Percentiles rank a stretch among this genome's conserved stretches.
Conservation (phyloP, 108 stramenopile genomes). For the Pelagomonas calceolata region DNA sequence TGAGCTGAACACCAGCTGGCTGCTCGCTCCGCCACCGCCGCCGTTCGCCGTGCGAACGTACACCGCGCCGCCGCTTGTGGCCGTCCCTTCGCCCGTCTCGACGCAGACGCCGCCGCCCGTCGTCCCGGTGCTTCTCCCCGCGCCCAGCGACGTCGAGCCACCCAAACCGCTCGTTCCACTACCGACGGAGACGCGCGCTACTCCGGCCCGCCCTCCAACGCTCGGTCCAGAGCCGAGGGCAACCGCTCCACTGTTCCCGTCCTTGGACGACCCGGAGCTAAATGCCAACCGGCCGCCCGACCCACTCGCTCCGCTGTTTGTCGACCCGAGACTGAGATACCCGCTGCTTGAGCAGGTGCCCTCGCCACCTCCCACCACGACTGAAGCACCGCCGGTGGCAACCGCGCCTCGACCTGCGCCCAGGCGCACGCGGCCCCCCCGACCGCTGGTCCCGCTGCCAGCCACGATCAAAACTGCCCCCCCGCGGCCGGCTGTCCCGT, state of each 20-base stretch:
- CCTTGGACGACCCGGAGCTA: not conserved
- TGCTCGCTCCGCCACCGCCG: not conserved
- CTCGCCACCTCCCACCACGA: not conserved
- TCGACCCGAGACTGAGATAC: not conserved
- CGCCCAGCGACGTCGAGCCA: not conserved
- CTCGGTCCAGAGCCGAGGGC: not conserved
- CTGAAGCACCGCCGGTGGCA: too few relatives aligned
- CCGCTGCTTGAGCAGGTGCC: not conserved
- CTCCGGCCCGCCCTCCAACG: not conserved
- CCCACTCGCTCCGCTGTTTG: not conserved
- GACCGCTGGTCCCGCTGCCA: too few relatives aligned
- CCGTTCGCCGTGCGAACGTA: not conserved
- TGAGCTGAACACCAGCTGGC: not conserved
- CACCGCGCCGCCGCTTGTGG: not conserved
- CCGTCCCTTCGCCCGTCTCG: not conserved
- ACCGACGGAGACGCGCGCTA: not conserved
- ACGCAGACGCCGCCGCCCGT: not conserved
- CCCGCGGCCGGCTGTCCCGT: too few relatives aligned
- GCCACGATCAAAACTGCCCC: too few relatives aligned
- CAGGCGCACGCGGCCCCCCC: too few relatives aligned
- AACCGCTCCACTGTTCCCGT: not conserved
- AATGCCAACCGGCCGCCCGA: not conserved
- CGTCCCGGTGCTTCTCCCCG: not conserved
- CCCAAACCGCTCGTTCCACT: not conserved
- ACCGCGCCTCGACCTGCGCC: too few relatives aligned